phyloP scores from a whole-genome alignment of 306 rosid species.

The Trichosanthes truncata region DNA sequence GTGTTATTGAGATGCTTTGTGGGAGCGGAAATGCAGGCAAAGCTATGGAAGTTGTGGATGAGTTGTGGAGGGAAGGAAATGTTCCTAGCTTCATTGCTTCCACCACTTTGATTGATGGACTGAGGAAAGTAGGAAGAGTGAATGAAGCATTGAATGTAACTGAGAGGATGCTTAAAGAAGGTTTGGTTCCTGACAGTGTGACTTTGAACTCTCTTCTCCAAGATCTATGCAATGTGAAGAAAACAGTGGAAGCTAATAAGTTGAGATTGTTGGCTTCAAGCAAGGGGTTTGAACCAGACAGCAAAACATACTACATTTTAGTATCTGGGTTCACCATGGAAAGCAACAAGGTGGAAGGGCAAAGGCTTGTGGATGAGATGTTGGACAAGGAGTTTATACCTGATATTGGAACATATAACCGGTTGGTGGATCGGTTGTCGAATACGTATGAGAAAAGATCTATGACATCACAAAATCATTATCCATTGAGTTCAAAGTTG shows the following conservation, averaged over 20 bases:
- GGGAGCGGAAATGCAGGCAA: constrained; percentile 27
- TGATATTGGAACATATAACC: constrained; percentile 59
- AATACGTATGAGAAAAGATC: constrained; percentile 2
- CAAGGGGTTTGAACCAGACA: constrained; percentile 56
- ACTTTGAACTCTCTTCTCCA: constrained; percentile 64
- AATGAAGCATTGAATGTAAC: constrained; percentile 35
- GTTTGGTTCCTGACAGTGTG: constrained; percentile 45
- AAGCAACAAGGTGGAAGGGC: constrained; percentile 37
- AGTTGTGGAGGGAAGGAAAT: constrained; percentile 49
- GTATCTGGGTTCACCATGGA: constrained; percentile 47
- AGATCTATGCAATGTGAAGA: constrained; percentile 39
- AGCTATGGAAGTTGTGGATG: constrained; percentile 49
- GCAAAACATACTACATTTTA: constrained; percentile 42
- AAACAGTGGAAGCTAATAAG: constrained; percentile 53
- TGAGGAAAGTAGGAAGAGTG: constrained; percentile 36
- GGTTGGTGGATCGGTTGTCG: constrained; percentile 39
- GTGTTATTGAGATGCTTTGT: constrained; percentile 45
- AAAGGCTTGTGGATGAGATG: constrained; percentile 65
- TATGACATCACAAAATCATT: not conserved
- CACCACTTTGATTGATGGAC: constrained; percentile 58
- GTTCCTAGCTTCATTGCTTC: constrained; percentile 61
- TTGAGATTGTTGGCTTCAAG: constrained; percentile 48
- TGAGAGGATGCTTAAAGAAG: constrained; percentile 59
- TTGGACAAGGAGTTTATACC: constrained; percentile 64
- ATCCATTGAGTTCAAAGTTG: not conserved